Evolutionary conservation across 805 yeast species (phyloP), one percentile per base, ranked within the genome.

Genomic region (Suhomyces xylopsoci): DNA sequence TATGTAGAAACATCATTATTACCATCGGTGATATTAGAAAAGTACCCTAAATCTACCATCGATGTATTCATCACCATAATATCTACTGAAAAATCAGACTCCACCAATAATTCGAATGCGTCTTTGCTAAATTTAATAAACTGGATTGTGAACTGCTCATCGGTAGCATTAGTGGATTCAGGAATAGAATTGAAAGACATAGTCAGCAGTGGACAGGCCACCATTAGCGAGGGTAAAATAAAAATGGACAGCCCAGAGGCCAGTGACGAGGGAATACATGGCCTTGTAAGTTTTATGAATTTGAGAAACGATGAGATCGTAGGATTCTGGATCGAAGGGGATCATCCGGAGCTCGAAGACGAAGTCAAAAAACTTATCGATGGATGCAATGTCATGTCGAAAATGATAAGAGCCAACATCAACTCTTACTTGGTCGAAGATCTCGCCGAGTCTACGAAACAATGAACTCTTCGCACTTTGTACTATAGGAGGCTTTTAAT

Each of bases 11-110:
- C 84, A 3, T 68, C 85, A 41, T 62, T 84, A 15, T 64, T 77
- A 22, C 81, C 86, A 7, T 68, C 84, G 1, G 74, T 88, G 2
- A 59, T 85, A 17, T 71, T 90, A 32, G 81, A 81, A 12, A 84
- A 85, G 55, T 94, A 94, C 66, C 97, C 98, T 4, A 93, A 93
- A 68, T 88, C 97, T 2, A 84, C 92, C 17, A 89, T 93, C 52
- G 94, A 87, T 62, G 79, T 93, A 14, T 86, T 85, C 56, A 74
- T 94, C 5, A 81, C 86, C 40, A 73, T 93, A 7, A 77, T 92
- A 26, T 76, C 85, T n/a, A 63, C 73, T 3, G 75, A 74, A 40
- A 30, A 43, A n/a, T 47, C 28, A 30, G 55, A 52, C 6, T 38
- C 41, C 7, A 28, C 32, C 7, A 25, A 49, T 6, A 58, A 62